phyloP scores from a whole-genome alignment of 2,329 filamentous ascomycete species.

The Hymenoscyphus salicellus region DNA sequence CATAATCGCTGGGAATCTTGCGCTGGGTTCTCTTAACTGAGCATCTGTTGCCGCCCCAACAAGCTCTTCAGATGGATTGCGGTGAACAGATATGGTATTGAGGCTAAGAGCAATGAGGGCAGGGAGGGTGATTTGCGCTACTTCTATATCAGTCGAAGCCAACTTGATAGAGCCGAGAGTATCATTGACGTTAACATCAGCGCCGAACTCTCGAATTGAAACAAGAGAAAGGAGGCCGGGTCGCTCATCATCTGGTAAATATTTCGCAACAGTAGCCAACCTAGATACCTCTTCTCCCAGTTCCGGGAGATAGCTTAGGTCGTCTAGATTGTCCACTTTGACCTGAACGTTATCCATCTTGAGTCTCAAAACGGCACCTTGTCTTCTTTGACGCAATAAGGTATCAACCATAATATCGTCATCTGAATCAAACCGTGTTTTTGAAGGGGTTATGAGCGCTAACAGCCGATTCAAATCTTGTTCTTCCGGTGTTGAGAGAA shows the following conservation, averaged over 20 bases:
- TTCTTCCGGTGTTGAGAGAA: constrained; percentile 69
- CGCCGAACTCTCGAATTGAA: constrained; percentile 61
- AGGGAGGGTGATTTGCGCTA: constrained; percentile 80
- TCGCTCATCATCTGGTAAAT: constrained; percentile 90
- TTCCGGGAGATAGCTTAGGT: constrained; percentile 64
- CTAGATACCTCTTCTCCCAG: constrained; percentile 77
- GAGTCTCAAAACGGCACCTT: constrained; percentile 77
- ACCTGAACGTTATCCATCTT: constrained; percentile 63
- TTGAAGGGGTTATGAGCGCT: constrained; percentile 85
- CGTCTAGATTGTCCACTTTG: constrained; percentile 59
- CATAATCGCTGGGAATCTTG: constrained; percentile 69
- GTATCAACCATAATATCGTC: constrained; percentile 96
- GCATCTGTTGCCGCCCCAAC: constrained; percentile 51
- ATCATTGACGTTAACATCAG: constrained; percentile 62
- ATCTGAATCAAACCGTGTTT: constrained; percentile 79
- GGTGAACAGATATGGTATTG: constrained; percentile 56
- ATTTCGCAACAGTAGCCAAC: constrained; percentile 85
- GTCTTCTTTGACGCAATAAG: constrained; percentile 76
- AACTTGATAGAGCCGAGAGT: constrained; percentile 64
- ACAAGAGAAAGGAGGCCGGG: constrained; percentile 79
- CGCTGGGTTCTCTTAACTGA: constrained; percentile 28
- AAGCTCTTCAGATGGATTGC: constrained; percentile 69
- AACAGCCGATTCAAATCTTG: constrained; percentile 78
- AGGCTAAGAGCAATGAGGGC: constrained; percentile 77
- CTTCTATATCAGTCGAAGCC: constrained; percentile 61